These are phyloP conservation scores for Plasmopara halstedii DNA, from an alignment of 352 stramenopile species.

Conservation along the genomic window DNA sequence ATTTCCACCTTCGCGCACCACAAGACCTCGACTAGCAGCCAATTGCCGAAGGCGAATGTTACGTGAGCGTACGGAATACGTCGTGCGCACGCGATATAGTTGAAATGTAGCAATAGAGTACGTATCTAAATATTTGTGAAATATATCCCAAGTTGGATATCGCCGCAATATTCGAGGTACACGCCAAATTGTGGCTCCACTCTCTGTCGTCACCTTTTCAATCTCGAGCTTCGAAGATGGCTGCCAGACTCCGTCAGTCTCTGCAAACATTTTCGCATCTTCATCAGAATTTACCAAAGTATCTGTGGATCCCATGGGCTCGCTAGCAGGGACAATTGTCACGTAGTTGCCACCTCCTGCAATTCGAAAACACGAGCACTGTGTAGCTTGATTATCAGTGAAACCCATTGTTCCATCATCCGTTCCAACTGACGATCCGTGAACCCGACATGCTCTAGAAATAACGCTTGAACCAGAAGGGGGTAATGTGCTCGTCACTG, in stretches of 20 bases:
- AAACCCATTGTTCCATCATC: background rate
- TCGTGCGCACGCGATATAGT: conserved; percentile 68
- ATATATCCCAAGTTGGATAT: conserved; percentile 47
- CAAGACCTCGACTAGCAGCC: conserved; percentile 27
- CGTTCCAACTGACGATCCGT: conserved; percentile 11
- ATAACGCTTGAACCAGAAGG: conserved; percentile 15
- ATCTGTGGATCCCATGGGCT: conserved; percentile 2
- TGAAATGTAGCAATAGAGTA: conserved; percentile 61
- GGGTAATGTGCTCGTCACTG: background rate
- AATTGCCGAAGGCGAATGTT: conserved; percentile 53
- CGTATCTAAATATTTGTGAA: conserved; percentile 47
- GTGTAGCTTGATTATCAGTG: background rate
- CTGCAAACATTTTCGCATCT: conserved; percentile 13
- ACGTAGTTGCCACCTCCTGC: conserved; percentile 16
- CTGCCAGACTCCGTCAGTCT: conserved; percentile 26
- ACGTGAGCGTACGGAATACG: conserved; percentile 54
- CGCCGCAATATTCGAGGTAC: conserved; percentile 37
- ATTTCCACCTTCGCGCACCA: conserved; percentile 16
- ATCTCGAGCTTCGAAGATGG: conserved; percentile 17
- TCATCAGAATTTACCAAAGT: conserved; percentile 17
- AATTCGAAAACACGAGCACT: conserved; percentile 35
- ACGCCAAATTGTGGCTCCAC: conserved; percentile 26
- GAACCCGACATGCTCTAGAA: conserved; percentile 21
- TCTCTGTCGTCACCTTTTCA: conserved; percentile 11
- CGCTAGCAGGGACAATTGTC: conserved; percentile 22